Base-by-base conservation (phyloP, 2,329 filamentous ascomycete species). In the Xylariaceae sp. region DNA sequence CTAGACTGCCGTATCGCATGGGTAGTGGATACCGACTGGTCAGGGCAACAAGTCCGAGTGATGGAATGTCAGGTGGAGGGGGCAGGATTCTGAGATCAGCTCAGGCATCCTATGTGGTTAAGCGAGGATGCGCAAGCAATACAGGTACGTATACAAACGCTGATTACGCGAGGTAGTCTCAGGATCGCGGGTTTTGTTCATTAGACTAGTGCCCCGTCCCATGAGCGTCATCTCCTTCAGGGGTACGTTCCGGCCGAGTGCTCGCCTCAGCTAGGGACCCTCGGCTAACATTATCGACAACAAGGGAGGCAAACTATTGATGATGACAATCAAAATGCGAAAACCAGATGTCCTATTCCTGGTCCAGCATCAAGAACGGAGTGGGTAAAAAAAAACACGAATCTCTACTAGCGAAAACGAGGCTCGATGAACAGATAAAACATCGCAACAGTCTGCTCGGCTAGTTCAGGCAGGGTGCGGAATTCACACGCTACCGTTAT, bases 1-100 rank as follows among this genome's bases (percentile, higher is more conserved):
- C 48, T 53, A 53, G 40, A 23, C 32, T 42, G 40, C 42, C 44
- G 49, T 49, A 49, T 50, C 47, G 47, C 48, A 47, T 50, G 48
- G 48, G 40, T 16, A 50, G 50, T 53, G 50, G 50, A 50, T 43
- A 45, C 42, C 29, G 14, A 37, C 35, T 12, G 14, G 14, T 19
- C n/a, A 10, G 34, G 7, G 16, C 34, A n/a, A 32, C 16, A 32
- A 12, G 27, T 4, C 12, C 27, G 12, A 14, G 27, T 32, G 27
- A 32, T 12, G 16, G 12, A 8, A 4, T 32, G 27, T 32, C 27
- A 12, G n/a, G n/a, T n/a, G n/a, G n/a, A n/a, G n/a, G n/a, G n/a
- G n/a, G n/a, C n/a, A n/a, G n/a, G n/a, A 32, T 32, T 4, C 12
- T 32, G 12, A 32, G 27, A 4, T 32, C 27, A 32, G 27, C 27